Conservation (phyloP, 306 rosid species). For the Clitoria ternatea region DNA sequence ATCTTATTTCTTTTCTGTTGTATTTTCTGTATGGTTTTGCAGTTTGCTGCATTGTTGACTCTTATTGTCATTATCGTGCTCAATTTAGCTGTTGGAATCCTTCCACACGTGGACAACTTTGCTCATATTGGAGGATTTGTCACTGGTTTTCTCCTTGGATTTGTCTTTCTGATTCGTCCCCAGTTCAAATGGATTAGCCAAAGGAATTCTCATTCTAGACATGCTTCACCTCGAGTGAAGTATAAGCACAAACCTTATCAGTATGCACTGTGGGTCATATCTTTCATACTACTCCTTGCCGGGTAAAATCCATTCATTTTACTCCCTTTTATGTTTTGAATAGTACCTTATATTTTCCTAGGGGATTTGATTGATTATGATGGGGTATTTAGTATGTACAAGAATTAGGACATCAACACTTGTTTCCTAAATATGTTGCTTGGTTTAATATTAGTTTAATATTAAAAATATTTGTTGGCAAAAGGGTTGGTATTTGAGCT, state of each 20-base stretch:
- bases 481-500: neutral
- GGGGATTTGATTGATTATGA: neutral
- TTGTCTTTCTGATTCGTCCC: constrained; percentile 67
- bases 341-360: neutral
- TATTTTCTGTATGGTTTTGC: constrained; percentile 22
- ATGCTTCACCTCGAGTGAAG: constrained; percentile 29
- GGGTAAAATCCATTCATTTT: constrained; percentile 38
- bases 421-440: constrained; percentile 1
- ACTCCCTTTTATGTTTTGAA: neutral
- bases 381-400: neutral
- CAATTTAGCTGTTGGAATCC: constrained; percentile 79
- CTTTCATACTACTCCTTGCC: constrained; percentile 48
- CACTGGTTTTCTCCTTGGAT: constrained; percentile 87
- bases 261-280: constrained; percentile 55
- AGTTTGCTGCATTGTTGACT: constrained; percentile 65
- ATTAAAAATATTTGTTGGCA: neutral
- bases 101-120: constrained; percentile 89
- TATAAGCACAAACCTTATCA: constrained; percentile 71
- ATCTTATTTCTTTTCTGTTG: constrained; percentile 25
- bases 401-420: constrained; percentile 8
- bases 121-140: constrained; percentile 88
- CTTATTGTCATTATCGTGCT: constrained; percentile 49
- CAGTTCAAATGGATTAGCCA: constrained; percentile 68
- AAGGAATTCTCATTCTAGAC: constrained; percentile 24
- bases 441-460: neutral